Base-by-base conservation (phyloP, 495 filamentous ascomycete genomes). In the Podospora tetraspora region DNA sequence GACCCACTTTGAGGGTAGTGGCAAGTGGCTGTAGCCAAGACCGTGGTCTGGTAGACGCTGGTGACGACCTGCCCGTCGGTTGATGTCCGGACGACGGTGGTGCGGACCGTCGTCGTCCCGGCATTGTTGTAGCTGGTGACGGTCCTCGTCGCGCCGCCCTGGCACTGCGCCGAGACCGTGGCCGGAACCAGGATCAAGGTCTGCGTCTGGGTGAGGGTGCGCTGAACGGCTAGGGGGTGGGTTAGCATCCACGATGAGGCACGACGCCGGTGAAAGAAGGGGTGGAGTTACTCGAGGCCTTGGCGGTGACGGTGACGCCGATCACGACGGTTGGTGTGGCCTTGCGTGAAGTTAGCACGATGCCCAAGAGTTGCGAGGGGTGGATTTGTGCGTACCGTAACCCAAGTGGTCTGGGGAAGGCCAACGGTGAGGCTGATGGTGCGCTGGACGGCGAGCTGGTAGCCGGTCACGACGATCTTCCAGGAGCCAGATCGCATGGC, bases 271-370 rank as follows among this genome's bases (percentile, higher is more conserved):
- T 11, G n/a, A 13, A 13, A 10, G 24, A 62, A 22, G 59, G 12
- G 43, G 21, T 1, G 61, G 52, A 64, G 8, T 43, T 76, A 82
- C 79, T 82, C 52, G 72, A 72, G 10, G 77, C 76, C 56, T 70
- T 70, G 13, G 80, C 77, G 21, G 79, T 82, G 63, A 74, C 80
- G 19, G 80, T 82, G 57, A 76, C 68, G 21, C 80, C 80, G 22
- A 81, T 52, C 6, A 78, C 67, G 11, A 80, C 77, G 3, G 80
- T 82, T 24, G 80, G 80, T 0, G 80, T 82, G 2, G 75, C 80
- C 78, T 80, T 63, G 12, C 29, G 19, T 22, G 10, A 21, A 30
- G 37, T 67, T 52, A 73, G 62, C 23, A 68, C 29, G 16, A 58
- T 3, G 37, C 22, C 21, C 12, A 9, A n/a, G 2, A 57, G 13